Percentiles rank a stretch among this genome's conserved stretches.
These are phyloP conservation scores for Erythrobasidium yunnanense DNA, from an alignment of 768 basidiomycete species.

Conservation along the genomic window DNA sequence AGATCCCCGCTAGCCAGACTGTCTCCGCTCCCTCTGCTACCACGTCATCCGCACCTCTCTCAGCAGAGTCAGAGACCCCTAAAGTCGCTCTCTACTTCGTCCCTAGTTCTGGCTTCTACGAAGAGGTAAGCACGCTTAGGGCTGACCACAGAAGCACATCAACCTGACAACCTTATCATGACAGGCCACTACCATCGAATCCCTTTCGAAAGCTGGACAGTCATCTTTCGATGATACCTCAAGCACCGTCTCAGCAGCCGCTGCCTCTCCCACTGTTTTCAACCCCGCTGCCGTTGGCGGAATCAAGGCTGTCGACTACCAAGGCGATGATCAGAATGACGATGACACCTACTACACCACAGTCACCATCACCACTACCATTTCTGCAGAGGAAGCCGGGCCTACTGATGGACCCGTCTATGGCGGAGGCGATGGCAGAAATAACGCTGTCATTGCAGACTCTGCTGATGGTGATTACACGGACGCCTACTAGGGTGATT, in stretches of 20 bases:
- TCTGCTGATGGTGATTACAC: neutral
- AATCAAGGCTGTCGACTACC: neutral
- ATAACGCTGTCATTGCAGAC: conserved; percentile 2
- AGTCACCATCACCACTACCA: conserved; percentile 8
- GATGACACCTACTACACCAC: conserved; percentile 6
- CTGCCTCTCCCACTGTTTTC: neutral
- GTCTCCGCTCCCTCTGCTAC: neutral
- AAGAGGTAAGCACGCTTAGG: neutral
- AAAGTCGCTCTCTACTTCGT: conserved; percentile 24
- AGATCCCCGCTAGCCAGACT: neutral
- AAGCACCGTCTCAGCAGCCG: neutral
- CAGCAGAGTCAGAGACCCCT: neutral
- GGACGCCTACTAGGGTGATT: neutral
- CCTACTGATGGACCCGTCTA: neutral
- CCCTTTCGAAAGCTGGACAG: neutral
- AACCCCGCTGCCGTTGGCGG: neutral
- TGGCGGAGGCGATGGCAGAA: neutral
- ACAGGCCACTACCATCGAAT: neutral
- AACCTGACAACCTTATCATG: too few relatives aligned
- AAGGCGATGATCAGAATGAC: neutral
- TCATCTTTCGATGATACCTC: neutral
- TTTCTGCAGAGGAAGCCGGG: neutral
- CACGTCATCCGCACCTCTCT: neutral
- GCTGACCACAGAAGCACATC: too few relatives aligned
- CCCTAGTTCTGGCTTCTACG: neutral